Conservation (phyloP, 1,284 basidiomycete species). For the Pseudozyma flocculosa region DNA sequence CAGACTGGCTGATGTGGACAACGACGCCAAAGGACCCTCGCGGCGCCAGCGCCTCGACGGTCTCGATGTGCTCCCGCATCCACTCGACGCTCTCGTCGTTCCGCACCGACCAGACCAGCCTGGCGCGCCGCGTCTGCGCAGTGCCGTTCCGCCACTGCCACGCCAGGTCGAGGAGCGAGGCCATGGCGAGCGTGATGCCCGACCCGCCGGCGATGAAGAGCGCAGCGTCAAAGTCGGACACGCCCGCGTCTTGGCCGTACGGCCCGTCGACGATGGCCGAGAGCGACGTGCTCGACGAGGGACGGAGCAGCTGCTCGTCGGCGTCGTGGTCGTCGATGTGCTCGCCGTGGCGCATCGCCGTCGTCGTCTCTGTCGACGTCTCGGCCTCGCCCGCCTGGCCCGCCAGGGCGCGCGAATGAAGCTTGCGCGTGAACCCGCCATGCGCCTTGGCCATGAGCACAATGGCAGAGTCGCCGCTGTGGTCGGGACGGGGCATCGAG, state of each 20-base stretch:
- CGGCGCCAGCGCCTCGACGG: constrained; percentile 15
- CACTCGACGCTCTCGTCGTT: constrained; percentile 10
- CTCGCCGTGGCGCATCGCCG: not conserved
- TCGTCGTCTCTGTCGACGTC: not conserved
- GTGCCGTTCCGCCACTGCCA: constrained; percentile 28
- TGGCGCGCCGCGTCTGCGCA: constrained; percentile 8
- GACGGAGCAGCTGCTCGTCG: not conserved
- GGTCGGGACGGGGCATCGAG: constrained; percentile 31
- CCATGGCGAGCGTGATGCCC: constrained; percentile 41
- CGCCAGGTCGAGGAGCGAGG: constrained; percentile 28
- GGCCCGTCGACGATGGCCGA: constrained; percentile 43
- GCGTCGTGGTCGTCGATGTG: not conserved
- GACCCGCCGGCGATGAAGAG: constrained; percentile 38
- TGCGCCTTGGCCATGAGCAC: constrained; percentile 38
- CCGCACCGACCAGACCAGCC: constrained; percentile 32
- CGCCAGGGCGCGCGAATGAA: constrained; percentile 9
- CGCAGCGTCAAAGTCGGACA: constrained; percentile 17
- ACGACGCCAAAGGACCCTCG: constrained; percentile 9
- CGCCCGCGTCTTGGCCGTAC: constrained; percentile 31
- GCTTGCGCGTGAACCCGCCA: constrained; percentile 24
- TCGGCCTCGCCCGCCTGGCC: constrained; percentile 1
- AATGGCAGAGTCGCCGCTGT: constrained; percentile 17
- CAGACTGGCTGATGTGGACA: constrained; percentile 20
- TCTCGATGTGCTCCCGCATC: constrained; percentile 15
- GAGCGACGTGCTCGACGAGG: not conserved